phyloP scores from a whole-genome alignment of 192 early-diverging fungal species.

The Coemansia sp. region DNA sequence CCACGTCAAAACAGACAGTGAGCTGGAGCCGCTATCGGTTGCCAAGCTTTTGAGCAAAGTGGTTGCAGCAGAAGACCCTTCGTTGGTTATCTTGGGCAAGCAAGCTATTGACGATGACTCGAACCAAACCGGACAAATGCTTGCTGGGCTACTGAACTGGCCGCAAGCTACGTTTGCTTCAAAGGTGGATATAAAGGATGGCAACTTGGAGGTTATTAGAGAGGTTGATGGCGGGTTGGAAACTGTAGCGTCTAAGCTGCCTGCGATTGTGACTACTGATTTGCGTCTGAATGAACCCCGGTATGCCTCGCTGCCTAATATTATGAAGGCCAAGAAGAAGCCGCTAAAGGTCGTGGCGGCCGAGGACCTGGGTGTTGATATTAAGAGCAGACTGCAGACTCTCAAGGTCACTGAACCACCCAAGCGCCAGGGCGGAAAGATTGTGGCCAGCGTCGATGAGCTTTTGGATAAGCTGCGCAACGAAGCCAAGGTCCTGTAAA shows the following conservation, averaged over 20 bases:
- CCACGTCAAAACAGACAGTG: slow-evolving; percentile 81
- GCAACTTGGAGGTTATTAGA: slow-evolving; percentile 78
- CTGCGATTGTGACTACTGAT: slow-evolving; percentile 94
- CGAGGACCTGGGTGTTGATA: slow-evolving; percentile 78
- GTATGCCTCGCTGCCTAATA: slow-evolving; percentile 87
- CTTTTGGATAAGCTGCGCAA: slow-evolving; percentile 84
- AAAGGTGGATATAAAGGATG: slow-evolving; percentile 77
- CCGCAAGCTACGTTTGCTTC: slow-evolving; percentile 97
- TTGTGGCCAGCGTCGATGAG: slow-evolving; percentile 92
- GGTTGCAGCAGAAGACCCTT: slow-evolving; percentile 85
- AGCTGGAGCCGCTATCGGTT: slow-evolving; percentile 81
- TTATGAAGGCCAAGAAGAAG: slow-evolving; percentile 99
- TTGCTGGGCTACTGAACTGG: slow-evolving; percentile 92
- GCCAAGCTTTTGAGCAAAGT: slow-evolving; percentile 92
- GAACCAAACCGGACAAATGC: slow-evolving; percentile 98
- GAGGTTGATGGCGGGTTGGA: slow-evolving; percentile 99
- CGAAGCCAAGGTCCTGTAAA: slow-evolving; percentile 72
- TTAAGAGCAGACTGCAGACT: slow-evolving; percentile 77
- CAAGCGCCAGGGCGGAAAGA: slow-evolving; percentile 86
- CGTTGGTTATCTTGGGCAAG: slow-evolving; percentile 94
- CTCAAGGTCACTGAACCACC: slow-evolving; percentile 90
- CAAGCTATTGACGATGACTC: slow-evolving; percentile 99
- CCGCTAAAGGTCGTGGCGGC: slow-evolving; percentile 74
- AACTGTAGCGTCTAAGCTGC: slow-evolving; percentile 75
- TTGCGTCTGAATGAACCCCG: slow-evolving; percentile 93